phyloP scores from a whole-genome alignment of 75 land plant species.

The Azolla pinnata region DNA sequence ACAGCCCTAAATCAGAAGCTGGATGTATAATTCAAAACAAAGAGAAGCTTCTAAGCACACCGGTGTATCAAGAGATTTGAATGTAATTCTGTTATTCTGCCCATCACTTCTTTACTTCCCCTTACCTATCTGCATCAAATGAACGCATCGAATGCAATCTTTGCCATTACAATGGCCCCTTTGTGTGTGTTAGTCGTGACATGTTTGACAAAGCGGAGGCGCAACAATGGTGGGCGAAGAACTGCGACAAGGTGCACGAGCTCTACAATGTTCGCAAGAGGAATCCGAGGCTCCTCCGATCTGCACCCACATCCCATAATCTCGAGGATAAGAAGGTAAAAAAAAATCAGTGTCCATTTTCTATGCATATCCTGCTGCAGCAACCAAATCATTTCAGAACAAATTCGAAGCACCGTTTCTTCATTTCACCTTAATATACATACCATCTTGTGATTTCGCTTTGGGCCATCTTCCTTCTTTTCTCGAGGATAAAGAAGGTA shows the following conservation, averaged over 20 bases:
- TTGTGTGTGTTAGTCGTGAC: too few species aligned
- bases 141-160: too few species aligned
- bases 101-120: neutral
- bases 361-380: too few species aligned
- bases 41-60: neutral
- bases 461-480: too few species aligned
- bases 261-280: slow-evolving; percentile 75
- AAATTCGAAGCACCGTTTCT: too few species aligned
- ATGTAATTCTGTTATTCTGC: neutral
- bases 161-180: slow-evolving; percentile 8
- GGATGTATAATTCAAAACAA: neutral
- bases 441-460: too few species aligned
- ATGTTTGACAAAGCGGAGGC: slow-evolving; percentile 95
- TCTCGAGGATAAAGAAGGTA: too few species aligned
- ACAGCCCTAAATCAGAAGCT: too few species aligned
- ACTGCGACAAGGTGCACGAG: slow-evolving; percentile 85
- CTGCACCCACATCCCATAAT: slow-evolving; percentile 39
- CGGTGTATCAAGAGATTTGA: neutral
- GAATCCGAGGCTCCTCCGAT: slow-evolving; percentile 34
- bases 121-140: neutral
- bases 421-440: too few species aligned
- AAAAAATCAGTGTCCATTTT: neutral
- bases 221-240: slow-evolving; percentile 95
- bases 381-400: too few species aligned
- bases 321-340: slow-evolving; percentile 53